Conservation (phyloP, 768 basidiomycete species). For the Mycena leptocephala region DNA sequence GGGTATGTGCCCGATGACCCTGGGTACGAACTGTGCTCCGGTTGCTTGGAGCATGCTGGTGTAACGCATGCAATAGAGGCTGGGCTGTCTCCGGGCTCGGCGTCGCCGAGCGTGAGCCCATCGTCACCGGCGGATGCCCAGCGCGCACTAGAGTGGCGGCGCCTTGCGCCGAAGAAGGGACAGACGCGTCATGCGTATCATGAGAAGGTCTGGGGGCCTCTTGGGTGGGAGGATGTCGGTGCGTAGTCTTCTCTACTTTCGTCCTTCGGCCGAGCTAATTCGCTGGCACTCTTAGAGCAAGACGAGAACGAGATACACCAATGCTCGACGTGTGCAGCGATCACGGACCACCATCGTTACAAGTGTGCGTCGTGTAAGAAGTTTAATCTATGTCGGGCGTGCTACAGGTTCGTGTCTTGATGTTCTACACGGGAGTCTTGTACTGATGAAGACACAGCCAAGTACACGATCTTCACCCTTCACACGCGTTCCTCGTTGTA, state of each 20-base stretch:
- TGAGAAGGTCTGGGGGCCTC: slow-evolving; percentile 89
- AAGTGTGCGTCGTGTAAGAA: slow-evolving; percentile 89
- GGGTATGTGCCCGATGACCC: slow-evolving; percentile 33
- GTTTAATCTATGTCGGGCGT: slow-evolving; percentile 87
- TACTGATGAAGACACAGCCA: slow-evolving; percentile 63
- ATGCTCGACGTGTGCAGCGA: slow-evolving; percentile 88
- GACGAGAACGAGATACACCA: slow-evolving; percentile 76
- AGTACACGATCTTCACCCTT: slow-evolving; percentile 93
- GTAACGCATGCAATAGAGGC: slow-evolving; percentile 83
- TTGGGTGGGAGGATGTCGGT: slow-evolving; percentile 94
- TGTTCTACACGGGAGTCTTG: not conserved
- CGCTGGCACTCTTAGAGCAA: slow-evolving; percentile 59
- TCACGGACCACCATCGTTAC: slow-evolving; percentile 77
- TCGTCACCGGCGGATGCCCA: slow-evolving; percentile 71
- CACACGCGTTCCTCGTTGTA: slow-evolving; percentile 87
- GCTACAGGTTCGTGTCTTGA: slow-evolving; percentile 74
- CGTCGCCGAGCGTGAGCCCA: slow-evolving; percentile 57
- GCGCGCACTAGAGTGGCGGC: slow-evolving; percentile 70
- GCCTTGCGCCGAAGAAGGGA: slow-evolving; percentile 84
- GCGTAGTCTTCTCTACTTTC: slow-evolving; percentile 46
- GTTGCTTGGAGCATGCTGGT: slow-evolving; percentile 85
- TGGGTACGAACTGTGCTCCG: slow-evolving; percentile 90
- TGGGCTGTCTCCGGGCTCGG: slow-evolving; percentile 65
- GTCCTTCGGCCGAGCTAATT: slow-evolving; percentile 7
- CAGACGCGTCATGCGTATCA: slow-evolving; percentile 87